Conservation (phyloP, 225 moss, liverwort and hornwort species). For the Neckera pumila region DNA sequence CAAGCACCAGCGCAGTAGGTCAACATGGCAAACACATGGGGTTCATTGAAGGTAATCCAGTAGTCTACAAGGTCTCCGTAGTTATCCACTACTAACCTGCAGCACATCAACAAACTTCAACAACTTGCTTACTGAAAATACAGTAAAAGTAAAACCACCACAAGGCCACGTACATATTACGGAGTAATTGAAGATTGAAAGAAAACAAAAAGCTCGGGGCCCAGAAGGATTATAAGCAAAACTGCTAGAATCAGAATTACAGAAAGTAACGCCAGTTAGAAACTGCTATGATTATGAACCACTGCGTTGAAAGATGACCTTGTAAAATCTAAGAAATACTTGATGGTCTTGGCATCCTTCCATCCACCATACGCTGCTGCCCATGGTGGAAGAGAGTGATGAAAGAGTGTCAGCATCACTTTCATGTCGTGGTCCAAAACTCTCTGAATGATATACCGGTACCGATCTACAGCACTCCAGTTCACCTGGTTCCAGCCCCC, state of each 20-base stretch:
- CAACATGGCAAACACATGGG: conserved; percentile 92
- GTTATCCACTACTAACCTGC: conserved; percentile 77
- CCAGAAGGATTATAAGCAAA: neutral
- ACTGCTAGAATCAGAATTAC: neutral
- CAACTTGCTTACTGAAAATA: neutral
- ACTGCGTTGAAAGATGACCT: conserved; percentile 32
- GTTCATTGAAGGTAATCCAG: conserved; percentile 98
- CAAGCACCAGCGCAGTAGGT: conserved; percentile 98
- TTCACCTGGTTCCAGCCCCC: conserved; percentile 48
- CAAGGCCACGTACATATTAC: neutral
- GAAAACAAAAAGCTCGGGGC: neutral
- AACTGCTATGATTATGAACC: neutral
- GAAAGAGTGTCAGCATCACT: conserved; percentile 95
- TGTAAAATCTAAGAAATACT: conserved; percentile 86
- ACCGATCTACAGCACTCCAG: conserved; percentile 77
- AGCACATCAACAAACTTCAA: neutral
- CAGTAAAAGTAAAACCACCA: neutral
- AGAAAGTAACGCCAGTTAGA: neutral
- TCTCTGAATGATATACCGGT: conserved; percentile 68
- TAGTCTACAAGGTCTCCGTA: conserved; percentile 84
- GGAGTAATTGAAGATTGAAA: neutral
- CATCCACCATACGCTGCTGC: conserved; percentile 85
- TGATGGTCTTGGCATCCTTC: conserved; percentile 68
- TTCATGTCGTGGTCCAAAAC: conserved; percentile 77
- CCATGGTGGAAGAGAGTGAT: conserved; percentile 93